Evolutionary conservation across 768 basidiomycete genomes (phyloP).

Genomic region (Leccinum variicolor): DNA sequence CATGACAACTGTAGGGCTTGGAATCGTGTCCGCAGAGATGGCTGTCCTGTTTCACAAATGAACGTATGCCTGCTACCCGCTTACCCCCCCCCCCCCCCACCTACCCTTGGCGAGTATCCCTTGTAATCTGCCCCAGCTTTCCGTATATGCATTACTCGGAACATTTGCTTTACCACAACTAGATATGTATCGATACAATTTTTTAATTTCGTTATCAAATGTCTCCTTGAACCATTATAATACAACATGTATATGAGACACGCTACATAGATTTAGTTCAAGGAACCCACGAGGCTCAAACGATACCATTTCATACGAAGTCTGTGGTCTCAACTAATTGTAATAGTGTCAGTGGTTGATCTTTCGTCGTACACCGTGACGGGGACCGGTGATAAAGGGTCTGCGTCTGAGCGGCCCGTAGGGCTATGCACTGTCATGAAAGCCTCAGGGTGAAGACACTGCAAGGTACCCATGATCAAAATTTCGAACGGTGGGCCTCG

Average conservation of each 20-base stretch:
- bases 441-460: neutral
- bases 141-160: neutral
- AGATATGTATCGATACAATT: conserved; percentile 7
- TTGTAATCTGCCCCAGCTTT: neutral
- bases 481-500: neutral
- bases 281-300: neutral
- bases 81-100: too few species aligned
- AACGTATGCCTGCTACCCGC: neutral
- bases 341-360: neutral
- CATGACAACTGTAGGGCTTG: conserved; percentile 65
- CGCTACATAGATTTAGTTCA: neutral
- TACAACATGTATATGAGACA: neutral
- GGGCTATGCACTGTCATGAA: neutral
- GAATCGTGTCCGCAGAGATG: conserved; percentile 76
- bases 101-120: neutral
- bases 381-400: neutral
- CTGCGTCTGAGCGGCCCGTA: neutral
- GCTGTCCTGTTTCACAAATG: conserved; percentile 41
- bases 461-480: neutral
- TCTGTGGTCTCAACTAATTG: neutral
- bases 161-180: neutral
- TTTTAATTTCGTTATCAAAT: neutral
- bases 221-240: neutral
- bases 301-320: neutral
- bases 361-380: neutral